phyloP scores from a whole-genome alignment of 2,329 filamentous ascomycete species.

The Zymoseptoria brevis region DNA sequence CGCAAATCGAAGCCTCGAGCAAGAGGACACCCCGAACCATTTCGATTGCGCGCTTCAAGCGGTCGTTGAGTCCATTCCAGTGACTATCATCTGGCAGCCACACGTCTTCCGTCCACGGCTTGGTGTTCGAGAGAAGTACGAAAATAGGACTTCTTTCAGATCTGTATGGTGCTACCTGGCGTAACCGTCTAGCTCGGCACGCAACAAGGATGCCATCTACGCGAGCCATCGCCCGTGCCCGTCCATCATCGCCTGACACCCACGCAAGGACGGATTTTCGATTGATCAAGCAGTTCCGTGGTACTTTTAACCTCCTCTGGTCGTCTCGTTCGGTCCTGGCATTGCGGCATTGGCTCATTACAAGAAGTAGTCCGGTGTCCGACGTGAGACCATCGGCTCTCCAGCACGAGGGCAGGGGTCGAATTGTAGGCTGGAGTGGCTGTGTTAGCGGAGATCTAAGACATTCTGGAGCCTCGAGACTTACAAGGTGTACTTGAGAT shows the following conservation, averaged over 20 bases:
- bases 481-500: constrained; percentile 98
- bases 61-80: neutral
- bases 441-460: neutral
- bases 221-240: neutral
- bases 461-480: constrained; percentile 34
- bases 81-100: neutral
- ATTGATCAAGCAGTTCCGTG: neutral
- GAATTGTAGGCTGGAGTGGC: constrained; percentile 75
- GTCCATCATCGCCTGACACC: constrained; percentile 3
- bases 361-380: constrained; percentile 98
- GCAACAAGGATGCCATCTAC: neutral
- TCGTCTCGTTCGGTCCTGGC: neutral
- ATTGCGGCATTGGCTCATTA: constrained; percentile 39
- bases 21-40: neutral
- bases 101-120: neutral
- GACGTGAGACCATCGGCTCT: constrained; percentile 91
- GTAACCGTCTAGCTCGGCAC: neutral
- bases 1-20: neutral
- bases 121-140: neutral
- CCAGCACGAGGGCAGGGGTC: constrained; percentile 95
- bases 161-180: neutral
- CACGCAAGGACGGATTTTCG: neutral
- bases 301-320: neutral
- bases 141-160: neutral
- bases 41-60: neutral